Conservation (phyloP, 805 yeast genomes). For the Kurtzmaniella fragi region DNA sequence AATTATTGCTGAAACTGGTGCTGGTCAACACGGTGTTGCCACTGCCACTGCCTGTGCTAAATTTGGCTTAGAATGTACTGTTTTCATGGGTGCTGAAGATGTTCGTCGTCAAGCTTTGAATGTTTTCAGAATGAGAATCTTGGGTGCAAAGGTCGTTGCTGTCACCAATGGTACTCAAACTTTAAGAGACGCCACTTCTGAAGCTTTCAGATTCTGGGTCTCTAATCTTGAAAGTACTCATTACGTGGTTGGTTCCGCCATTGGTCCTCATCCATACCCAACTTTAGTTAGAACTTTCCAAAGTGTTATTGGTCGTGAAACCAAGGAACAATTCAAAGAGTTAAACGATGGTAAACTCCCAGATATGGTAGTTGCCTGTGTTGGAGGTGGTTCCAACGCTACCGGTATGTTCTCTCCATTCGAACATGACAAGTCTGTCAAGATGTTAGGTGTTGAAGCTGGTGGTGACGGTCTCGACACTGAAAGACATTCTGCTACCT, state of each 20-base stretch:
- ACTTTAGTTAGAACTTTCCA: conserved; percentile 97
- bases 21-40: conserved; percentile 92
- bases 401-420: conserved; percentile 95
- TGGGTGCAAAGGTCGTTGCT: conserved; percentile 93
- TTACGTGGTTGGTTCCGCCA: conserved; percentile 95
- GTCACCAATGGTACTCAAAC: conserved; percentile 95
- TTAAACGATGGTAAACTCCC: conserved; percentile 82
- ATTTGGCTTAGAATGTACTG: conserved; percentile 89
- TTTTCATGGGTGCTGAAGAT: conserved; percentile 99
- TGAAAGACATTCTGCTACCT: conserved; percentile 86
- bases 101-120: conserved; percentile 97
- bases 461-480: conserved; percentile 97
- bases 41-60: conserved; percentile 91
- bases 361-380: conserved; percentile 95
- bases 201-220: conserved; percentile 96
- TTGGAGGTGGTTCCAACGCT: conserved; percentile 98
- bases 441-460: conserved; percentile 92
- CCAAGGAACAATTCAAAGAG: conserved; percentile 82
- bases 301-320: conserved; percentile 92
- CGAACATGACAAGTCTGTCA: conserved; percentile 72
- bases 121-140: conserved; percentile 93
- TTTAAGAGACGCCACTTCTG: conserved; percentile 95
- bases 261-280: conserved; percentile 99
- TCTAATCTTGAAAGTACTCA: conserved; percentile 81
- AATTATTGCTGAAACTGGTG: conserved; percentile 87